A percentile compares a stretch with the other conserved stretches of the same genome.
Evolutionary conservation across 2,329 filamentous ascomycete species (phyloP).

Genomic region (Claviceps sp.): DNA sequence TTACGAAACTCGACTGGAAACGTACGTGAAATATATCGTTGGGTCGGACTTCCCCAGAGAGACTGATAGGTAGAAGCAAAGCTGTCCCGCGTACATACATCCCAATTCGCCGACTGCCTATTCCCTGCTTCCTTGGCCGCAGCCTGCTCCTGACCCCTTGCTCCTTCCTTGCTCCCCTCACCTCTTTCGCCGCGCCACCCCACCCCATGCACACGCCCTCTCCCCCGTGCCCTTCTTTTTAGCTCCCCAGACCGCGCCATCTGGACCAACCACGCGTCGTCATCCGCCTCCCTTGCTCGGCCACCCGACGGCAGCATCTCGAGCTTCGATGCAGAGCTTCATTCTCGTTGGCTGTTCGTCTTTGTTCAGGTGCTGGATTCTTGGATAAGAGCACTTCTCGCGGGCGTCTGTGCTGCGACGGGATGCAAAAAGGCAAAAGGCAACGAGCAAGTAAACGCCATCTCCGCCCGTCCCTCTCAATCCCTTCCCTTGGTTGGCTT

Average conservation of each 20-base stretch:
- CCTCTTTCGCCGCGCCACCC: too few relatives aligned
- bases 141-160: neutral
- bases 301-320: conserved; percentile 1
- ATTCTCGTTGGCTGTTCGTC: neutral
- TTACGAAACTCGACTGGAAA: too few relatives aligned
- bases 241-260: conserved; percentile 13
- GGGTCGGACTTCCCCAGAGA: neutral
- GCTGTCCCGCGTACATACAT: neutral
- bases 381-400: neutral
- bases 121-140: neutral
- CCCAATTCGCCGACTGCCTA: neutral
- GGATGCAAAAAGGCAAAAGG: neutral
- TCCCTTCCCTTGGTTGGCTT: neutral
- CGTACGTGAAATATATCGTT: neutral
- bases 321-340: neutral
- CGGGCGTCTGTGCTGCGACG: too few relatives aligned
- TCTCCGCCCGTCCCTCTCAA: neutral
- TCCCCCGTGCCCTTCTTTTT: neutral
- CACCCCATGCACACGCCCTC: neutral
- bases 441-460: neutral
- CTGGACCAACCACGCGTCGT: conserved; percentile 21
- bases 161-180: neutral
- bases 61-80: neutral
- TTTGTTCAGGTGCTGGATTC: neutral
- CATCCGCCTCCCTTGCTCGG: conserved; percentile 14